A percentile compares a stretch with the other conserved stretches of the same genome.
These are phyloP conservation scores for Fraxinus floribunda DNA, from an alignment of 305 asterid species.

Conservation along the genomic window DNA sequence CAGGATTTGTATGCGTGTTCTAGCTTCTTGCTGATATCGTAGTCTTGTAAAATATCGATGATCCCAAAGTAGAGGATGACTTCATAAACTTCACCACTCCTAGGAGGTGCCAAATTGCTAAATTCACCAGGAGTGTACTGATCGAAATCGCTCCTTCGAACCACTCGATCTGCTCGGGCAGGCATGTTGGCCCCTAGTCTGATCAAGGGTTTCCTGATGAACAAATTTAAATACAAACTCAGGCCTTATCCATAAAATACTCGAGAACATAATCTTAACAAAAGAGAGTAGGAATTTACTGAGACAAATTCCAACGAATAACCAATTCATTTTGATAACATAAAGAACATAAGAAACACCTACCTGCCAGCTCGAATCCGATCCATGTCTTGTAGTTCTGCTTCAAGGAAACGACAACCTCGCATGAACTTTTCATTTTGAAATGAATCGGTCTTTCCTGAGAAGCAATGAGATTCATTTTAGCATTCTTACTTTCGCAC, in stretches of 20 bases:
- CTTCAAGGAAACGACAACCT: conserved; percentile 94
- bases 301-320: background rate
- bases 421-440: conserved; percentile 90
- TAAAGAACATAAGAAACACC: conserved; percentile 9
- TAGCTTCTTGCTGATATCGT: conserved; percentile 89
- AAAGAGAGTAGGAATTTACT: background rate
- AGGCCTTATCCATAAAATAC: background rate
- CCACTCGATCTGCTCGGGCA: conserved; percentile 86
- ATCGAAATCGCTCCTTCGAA: conserved; percentile 78
- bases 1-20: conserved; percentile 95
- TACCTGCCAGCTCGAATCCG: conserved; percentile 81
- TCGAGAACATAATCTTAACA: background rate
- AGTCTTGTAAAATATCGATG: conserved; percentile 91
- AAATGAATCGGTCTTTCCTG: conserved; percentile 77
- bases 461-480: conserved; percentile 26
- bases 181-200: conserved; percentile 97
- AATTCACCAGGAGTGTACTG: conserved; percentile 59
- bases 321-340: background rate
- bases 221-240: conserved; percentile 1
- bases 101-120: conserved; percentile 46
- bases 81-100: conserved; percentile 63
- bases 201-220: conserved; percentile 78
- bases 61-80: conserved; percentile 90
- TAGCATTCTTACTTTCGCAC: conserved; percentile 7
- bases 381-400: conserved; percentile 96